phyloP scores from a whole-genome alignment of 1,139 yeast genomes.

The Pichia cactophila region DNA sequence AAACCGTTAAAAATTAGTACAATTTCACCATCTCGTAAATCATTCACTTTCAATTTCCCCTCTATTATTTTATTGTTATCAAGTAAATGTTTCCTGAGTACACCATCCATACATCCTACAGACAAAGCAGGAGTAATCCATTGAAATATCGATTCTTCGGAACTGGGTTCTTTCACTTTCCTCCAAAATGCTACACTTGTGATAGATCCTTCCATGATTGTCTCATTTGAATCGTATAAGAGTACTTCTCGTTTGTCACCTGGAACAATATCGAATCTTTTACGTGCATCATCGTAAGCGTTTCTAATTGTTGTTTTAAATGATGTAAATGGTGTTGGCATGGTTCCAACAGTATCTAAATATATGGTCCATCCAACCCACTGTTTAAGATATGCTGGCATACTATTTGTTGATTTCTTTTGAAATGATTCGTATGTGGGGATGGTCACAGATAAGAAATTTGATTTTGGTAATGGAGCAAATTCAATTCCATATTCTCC shows the following conservation, averaged over 20 bases:
- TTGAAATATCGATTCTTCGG: constrained; percentile 29
- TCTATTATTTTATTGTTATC: constrained; percentile 41
- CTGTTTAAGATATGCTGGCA: constrained; percentile 5
- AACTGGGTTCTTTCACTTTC: constrained; percentile 23
- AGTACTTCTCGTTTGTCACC: constrained; percentile 58
- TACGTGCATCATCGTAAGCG: constrained; percentile 57
- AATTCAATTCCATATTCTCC: constrained; percentile 52
- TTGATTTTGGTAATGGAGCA: constrained; percentile 20
- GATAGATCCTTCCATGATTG: constrained; percentile 77
- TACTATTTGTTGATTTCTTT: background rate
- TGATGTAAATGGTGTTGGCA: constrained; percentile 71
- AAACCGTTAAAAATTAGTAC: constrained; percentile 74
- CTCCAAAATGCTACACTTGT: constrained; percentile 68
- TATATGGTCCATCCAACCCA: constrained; percentile 40
- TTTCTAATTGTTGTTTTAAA: constrained; percentile 77
- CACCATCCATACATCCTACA: constrained; percentile 84
- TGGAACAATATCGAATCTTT: constrained; percentile 25
- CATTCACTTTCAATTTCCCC: constrained; percentile 45
- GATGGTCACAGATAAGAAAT: constrained; percentile 1
- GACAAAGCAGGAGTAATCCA: constrained; percentile 80
- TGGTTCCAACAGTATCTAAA: constrained; percentile 46
- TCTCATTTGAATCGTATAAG: constrained; percentile 50
- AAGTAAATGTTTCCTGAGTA: constrained; percentile 60
- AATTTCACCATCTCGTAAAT: constrained; percentile 53
- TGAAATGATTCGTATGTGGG: constrained; percentile 10